Evolutionary conservation across 805 yeast genomes (phyloP).

Genomic region (Barnettozyma wickerhamii): DNA sequence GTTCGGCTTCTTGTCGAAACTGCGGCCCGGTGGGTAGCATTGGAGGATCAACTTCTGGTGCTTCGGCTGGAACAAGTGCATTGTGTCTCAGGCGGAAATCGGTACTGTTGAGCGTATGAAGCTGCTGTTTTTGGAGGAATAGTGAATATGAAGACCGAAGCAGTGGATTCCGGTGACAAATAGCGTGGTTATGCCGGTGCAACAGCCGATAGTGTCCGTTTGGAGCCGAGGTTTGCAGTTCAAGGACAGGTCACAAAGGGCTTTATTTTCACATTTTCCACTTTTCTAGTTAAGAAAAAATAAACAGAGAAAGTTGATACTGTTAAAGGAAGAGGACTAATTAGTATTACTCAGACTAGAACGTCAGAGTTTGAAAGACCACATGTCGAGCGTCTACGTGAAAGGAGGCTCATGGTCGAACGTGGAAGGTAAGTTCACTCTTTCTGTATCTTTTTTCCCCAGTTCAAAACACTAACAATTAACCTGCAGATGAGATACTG

Average conservation of each 20-base stretch:
- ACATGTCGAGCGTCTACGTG: constrained; percentile 61
- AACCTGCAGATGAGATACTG: constrained; percentile 64
- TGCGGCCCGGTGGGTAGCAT: constrained; percentile 90
- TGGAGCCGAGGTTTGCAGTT: too few relatives aligned
- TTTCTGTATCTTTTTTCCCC: background rate
- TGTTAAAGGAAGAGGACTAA: background rate
- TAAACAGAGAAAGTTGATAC: too few relatives aligned
- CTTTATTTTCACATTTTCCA: too few relatives aligned
- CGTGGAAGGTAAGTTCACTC: constrained; percentile 32
- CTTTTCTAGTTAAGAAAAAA: too few relatives aligned
- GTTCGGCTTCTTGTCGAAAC: constrained; percentile 84
- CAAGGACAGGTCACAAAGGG: too few relatives aligned
- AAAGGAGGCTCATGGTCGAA: constrained; percentile 93
- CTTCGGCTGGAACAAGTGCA: constrained; percentile 57
- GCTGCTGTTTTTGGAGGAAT: too few relatives aligned
- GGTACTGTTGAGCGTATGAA: too few relatives aligned
- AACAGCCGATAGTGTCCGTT: too few relatives aligned
- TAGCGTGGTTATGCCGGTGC: too few relatives aligned
- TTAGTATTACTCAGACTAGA: background rate
- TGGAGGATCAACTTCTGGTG: constrained; percentile 87
- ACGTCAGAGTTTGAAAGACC: too few relatives aligned
- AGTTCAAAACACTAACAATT: constrained; percentile 9
- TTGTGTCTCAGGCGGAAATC: background rate
- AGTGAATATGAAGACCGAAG: too few relatives aligned
- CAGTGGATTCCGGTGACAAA: background rate